phyloP scores from a whole-genome alignment of 306 rosid species.

The Crotalaria pallida region DNA sequence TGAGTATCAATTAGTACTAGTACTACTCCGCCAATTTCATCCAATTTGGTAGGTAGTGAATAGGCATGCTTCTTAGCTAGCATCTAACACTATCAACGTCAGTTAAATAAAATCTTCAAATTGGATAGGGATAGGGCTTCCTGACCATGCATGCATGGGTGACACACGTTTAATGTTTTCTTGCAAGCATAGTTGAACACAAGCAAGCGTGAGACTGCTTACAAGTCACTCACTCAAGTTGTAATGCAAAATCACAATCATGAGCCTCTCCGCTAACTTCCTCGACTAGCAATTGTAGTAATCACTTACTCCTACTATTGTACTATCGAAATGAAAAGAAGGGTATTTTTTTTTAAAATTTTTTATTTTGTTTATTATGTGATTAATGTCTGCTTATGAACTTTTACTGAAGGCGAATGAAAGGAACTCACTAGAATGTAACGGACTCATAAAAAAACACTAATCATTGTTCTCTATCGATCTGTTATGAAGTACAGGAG shows the following conservation, averaged over 20 bases:
- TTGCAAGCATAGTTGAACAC: constrained; percentile 3
- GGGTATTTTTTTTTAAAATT: not conserved
- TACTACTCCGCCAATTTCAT: not conserved
- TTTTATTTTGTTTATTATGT: not conserved
- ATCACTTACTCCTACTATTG: constrained; percentile 14
- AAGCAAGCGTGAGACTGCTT: not conserved
- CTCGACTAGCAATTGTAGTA: not conserved
- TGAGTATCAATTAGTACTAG: too few species aligned
- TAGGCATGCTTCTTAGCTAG: not conserved
- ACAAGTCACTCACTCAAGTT: not conserved
- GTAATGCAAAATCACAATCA: constrained; percentile 26
- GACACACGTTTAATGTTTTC: constrained; percentile 20
- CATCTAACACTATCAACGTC: not conserved
- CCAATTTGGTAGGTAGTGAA: not conserved
- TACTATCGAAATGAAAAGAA: not conserved
- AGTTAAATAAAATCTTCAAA: not conserved
- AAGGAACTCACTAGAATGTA: not conserved
- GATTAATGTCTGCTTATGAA: not conserved
- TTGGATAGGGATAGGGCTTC: not conserved
- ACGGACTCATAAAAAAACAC: constrained; percentile 16
- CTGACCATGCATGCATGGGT: constrained; percentile 23
- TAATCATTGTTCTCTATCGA: constrained; percentile 4
- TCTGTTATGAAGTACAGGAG: constrained; percentile 23
- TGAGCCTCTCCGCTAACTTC: constrained; percentile 7
- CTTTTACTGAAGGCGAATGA: not conserved